Evolutionary conservation across 2,329 filamentous ascomycete genomes (phyloP), one percentile per base, ranked within the genome.

Genomic region (Cordyceps farinosa): DNA sequence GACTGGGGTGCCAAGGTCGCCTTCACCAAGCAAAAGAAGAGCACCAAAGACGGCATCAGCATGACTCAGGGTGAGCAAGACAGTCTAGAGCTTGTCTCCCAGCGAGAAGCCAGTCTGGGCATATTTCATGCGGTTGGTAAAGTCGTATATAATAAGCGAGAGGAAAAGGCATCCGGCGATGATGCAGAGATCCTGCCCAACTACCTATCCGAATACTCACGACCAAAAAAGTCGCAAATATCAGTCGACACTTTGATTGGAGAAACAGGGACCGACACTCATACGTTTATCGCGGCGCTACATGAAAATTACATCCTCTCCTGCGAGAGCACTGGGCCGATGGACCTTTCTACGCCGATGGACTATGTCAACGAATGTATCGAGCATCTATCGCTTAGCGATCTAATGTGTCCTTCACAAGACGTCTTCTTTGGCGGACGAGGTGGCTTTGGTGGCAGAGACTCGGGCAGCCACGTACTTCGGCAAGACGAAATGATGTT

Each of bases 111-210:
- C 17, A 97, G 89, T 66, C 80, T 99, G 3, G 95, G 94, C 1
- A 92, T 99, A 57, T 99, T 99, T 71, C 95, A 99, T 74, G 92
- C 95, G 0, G 90, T 98, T 13, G 95, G 94, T 3, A 97, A 95
- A 73, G 91, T 99, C 2, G 88, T 98, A 1, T 96, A 98, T 78
- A 99, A 99, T 78, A 99, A 97, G 74, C 85, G 95, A 29, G 86
- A 89, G 34, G 73, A 65, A 52, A 74, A 76, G 4, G 76, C 81
- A 13, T 68, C 74, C 9, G 72, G 72, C 9, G 76, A 80, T 38
- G 72, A 75, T 3, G 75, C 76, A 22, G 87, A 89, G 68, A 74
- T 75, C 30, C 77, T 91, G 22, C 89, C 89, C 5, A 69, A 74
- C n/a, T 84, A 86, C 72, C 73, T 90, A 42, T 78, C 80, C 3